A percentile compares a stretch with the other conserved stretches of the same genome.
Conservation (phyloP, 2,329 filamentous ascomycete genomes). For the Nemania sp. region DNA sequence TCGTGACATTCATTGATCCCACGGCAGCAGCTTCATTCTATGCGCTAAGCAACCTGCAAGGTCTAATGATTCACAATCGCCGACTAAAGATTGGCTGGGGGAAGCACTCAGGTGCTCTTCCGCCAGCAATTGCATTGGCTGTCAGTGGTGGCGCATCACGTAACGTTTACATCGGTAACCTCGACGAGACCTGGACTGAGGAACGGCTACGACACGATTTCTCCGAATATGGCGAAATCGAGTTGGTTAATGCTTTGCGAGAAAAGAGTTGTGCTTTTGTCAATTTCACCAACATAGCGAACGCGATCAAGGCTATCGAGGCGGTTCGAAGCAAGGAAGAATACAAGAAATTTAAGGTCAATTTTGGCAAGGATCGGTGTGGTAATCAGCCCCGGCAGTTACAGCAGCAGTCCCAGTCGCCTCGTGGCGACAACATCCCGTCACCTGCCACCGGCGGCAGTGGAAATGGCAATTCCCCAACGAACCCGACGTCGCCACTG, state of each 20-base stretch:
- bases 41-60: constrained; percentile 94
- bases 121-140: constrained; percentile 91
- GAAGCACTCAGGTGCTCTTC: constrained; percentile 95
- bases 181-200: constrained; percentile 97
- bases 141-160: constrained; percentile 97
- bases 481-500: constrained; percentile 57
- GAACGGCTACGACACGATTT: constrained; percentile 96
- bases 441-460: constrained; percentile 63
- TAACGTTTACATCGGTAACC: constrained; percentile 96
- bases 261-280: constrained; percentile 99
- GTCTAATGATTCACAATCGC: constrained; percentile 98
- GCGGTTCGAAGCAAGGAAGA: constrained; percentile 92
- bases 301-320: constrained; percentile 99
- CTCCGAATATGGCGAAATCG: constrained; percentile 95
- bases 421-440: constrained; percentile 62
- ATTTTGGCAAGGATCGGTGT: constrained; percentile 98
- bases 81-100: constrained; percentile 99
- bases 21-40: constrained; percentile 98
- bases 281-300: constrained; percentile 99
- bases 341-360: constrained; percentile 98
- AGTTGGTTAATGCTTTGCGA: constrained; percentile 91
- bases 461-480: constrained; percentile 61
- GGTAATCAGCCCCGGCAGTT: constrained; percentile 93
- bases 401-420: constrained; percentile 67
- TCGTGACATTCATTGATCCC: constrained; percentile 98